A percentile compares a stretch with the other conserved stretches of the same genome.
Evolutionary conservation across 2,329 filamentous ascomycete genomes (phyloP).

Genomic region (Epichloe hybrida): DNA sequence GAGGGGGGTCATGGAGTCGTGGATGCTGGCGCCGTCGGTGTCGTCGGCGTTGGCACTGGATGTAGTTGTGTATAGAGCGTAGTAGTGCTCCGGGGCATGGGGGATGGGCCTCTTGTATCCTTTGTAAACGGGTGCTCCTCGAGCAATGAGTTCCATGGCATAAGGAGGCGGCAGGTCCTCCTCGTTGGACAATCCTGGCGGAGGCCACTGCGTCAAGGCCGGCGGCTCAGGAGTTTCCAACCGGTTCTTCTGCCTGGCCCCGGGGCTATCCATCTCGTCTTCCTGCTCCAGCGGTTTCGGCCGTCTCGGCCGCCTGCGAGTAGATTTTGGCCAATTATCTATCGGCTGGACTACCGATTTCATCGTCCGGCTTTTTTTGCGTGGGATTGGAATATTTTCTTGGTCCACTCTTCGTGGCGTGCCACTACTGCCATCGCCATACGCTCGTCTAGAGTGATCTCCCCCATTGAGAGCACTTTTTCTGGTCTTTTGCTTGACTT

Average conservation of each 20-base stretch:
- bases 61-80: constrained; percentile 38
- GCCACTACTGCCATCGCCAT: not conserved
- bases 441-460: not conserved
- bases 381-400: not conserved
- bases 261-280: not conserved
- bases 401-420: not conserved
- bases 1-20: constrained; percentile 43
- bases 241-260: not conserved
- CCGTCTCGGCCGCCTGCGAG: constrained; percentile 29
- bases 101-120: constrained; percentile 40
- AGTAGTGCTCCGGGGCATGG: constrained; percentile 42
- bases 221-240: not conserved
- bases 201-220: constrained; percentile 36
- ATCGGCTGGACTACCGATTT: not conserved
- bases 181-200: constrained; percentile 31
- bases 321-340: constrained; percentile 8
- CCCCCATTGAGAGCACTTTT: not conserved
- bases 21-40: constrained; percentile 35
- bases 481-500: not conserved
- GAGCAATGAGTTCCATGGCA: constrained; percentile 44
- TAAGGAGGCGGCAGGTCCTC: constrained; percentile 39
- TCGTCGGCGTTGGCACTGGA: constrained; percentile 29
- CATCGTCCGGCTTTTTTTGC: constrained; percentile 1
- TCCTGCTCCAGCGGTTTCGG: constrained; percentile 19
- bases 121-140: constrained; percentile 42